A percentile compares a stretch with the other conserved stretches of the same genome.
These are phyloP conservation scores for Vaccinium corymbosum DNA, from an alignment of 148 eudicot species.

Conservation along the genomic window DNA sequence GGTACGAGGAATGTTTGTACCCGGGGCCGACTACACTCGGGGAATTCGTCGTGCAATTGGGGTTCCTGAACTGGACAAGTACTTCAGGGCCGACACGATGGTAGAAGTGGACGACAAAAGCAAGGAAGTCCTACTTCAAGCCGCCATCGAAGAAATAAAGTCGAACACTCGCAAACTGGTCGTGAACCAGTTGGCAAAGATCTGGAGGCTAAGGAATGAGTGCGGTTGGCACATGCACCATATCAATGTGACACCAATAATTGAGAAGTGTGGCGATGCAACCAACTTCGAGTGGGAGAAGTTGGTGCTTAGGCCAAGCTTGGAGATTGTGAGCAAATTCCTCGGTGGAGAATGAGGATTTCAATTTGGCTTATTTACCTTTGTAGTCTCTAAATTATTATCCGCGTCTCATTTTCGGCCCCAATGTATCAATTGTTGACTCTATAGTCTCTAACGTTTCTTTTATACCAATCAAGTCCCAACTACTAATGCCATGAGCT, in stretches of 20 bases:
- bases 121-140: constrained; percentile 7
- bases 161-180: constrained; percentile 20
- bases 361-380: no score
- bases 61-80: constrained; percentile 26
- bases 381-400: no score
- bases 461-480: no score
- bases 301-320: constrained; percentile 9
- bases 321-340: not conserved
- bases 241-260: constrained; percentile 11
- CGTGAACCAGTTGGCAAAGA: constrained; percentile 13
- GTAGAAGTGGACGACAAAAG: not conserved
- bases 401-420: no score
- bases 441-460: no score
- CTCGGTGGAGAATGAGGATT: no score
- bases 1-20: constrained; percentile 20
- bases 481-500: no score
- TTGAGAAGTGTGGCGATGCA: not conserved
- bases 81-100: not conserved
- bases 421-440: no score
- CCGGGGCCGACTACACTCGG: constrained; percentile 18
- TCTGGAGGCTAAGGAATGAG: constrained; percentile 14
- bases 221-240: constrained; percentile 15
- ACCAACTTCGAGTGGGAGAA: constrained; percentile 19
- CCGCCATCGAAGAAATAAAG: constrained; percentile 23
- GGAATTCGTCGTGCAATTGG: constrained; percentile 34